Conservation (phyloP, 768 basidiomycete species). For the Steccherinum ochraceum region DNA sequence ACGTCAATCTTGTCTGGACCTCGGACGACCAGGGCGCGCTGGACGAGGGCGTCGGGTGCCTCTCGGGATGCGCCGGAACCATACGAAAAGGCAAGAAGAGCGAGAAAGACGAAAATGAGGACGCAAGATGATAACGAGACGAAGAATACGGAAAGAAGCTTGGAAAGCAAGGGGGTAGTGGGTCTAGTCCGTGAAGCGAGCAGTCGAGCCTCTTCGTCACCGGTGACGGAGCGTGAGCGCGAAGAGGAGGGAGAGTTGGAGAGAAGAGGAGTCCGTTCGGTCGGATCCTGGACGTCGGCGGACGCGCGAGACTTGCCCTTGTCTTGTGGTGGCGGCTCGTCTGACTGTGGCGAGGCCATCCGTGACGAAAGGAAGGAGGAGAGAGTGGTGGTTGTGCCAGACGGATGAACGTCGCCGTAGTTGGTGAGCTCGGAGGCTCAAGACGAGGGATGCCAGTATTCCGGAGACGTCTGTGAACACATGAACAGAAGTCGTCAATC, state of each 20-base stretch:
- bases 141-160: conserved; percentile 46
- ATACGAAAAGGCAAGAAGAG: conserved; percentile 60
- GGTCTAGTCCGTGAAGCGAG: conserved; percentile 26
- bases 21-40: conserved; percentile 45
- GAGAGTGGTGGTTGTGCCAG: neutral
- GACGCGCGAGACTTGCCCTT: conserved; percentile 55
- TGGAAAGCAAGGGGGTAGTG: neutral
- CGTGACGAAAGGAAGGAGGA: neutral
- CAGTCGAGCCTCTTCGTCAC: conserved; percentile 17
- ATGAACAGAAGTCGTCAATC: neutral
- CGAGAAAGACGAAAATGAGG: conserved; percentile 35
- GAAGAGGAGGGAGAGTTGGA: conserved; percentile 29
- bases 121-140: conserved; percentile 46
- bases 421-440: neutral
- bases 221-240: conserved; percentile 9
- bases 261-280: conserved; percentile 50
- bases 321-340: conserved; percentile 12
- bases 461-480: neutral
- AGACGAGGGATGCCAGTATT: neutral
- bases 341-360: conserved; percentile 6
- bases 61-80: conserved; percentile 46
- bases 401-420: neutral
- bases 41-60: conserved; percentile 53
- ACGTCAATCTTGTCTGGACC: conserved; percentile 61
- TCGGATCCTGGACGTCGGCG: conserved; percentile 23